Evolutionary conservation across 257 asterid species (phyloP).

Genomic region (Solanum peruvianum): DNA sequence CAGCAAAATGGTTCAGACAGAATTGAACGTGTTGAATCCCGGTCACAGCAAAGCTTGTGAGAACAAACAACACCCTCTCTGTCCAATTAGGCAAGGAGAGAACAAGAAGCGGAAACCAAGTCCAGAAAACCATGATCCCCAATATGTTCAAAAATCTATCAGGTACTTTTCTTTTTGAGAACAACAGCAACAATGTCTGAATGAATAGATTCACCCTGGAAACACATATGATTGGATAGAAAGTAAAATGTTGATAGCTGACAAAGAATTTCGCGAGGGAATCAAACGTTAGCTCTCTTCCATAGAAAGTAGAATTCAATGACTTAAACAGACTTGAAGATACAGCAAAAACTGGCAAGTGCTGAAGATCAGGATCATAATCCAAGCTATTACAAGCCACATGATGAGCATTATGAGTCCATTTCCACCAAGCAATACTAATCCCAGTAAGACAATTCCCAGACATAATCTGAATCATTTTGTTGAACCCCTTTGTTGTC

Average conservation of each 20-base stretch:
- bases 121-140: constrained; percentile 72
- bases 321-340: constrained; percentile 40
- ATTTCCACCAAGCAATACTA: constrained; percentile 98
- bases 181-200: constrained; percentile 55
- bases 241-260: constrained; percentile 64
- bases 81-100: constrained; percentile 56
- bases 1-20: constrained; percentile 79
- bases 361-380: constrained; percentile 89
- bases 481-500: constrained; percentile 35
- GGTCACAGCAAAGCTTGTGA: constrained; percentile 42
- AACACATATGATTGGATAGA: constrained; percentile 56
- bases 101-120: constrained; percentile 78
- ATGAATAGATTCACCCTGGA: constrained; percentile 65
- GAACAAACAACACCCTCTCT: constrained; percentile 46
- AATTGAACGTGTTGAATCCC: constrained; percentile 77
- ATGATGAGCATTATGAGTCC: constrained; percentile 94
- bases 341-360: constrained; percentile 75
- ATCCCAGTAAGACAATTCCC: constrained; percentile 88
- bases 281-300: constrained; percentile 51
- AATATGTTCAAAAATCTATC: constrained; percentile 55
- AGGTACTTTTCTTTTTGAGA: constrained; percentile 49
- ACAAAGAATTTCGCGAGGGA: constrained; percentile 45
- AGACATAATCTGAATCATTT: constrained; percentile 46
- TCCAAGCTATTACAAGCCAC: constrained; percentile 77
- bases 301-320: constrained; percentile 45